These are phyloP conservation scores for Myriosclerotinia duriaeana DNA, from an alignment of 2,329 filamentous ascomycete species.

Conservation along the genomic window DNA sequence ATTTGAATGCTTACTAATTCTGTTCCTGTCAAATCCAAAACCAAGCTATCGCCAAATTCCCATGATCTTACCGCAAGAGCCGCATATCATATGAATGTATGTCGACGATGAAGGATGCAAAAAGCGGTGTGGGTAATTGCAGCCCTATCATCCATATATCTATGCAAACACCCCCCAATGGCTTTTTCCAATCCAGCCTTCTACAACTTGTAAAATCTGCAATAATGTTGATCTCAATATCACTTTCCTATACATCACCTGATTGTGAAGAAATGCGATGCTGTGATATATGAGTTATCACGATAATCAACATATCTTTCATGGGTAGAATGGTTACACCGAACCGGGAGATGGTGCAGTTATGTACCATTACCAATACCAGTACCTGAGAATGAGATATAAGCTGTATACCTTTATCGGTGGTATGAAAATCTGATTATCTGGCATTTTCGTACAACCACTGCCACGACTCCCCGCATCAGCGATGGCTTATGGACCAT, in stretches of 20 bases:
- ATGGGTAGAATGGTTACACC: constrained; percentile 25
- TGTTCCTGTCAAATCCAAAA: neutral
- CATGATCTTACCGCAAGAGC: neutral
- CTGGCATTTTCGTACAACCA: constrained; percentile 20
- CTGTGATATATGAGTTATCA: constrained; percentile 31
- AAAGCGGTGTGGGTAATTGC: constrained; percentile 34
- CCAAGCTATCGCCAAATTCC: neutral
- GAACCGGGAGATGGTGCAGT: constrained; percentile 21
- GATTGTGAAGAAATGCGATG: constrained; percentile 29
- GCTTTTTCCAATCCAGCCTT: constrained; percentile 28
- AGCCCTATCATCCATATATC: constrained; percentile 3
- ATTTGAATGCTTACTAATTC: neutral
- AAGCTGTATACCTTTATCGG: neutral
- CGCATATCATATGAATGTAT: neutral
- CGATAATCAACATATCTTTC: constrained; percentile 22
- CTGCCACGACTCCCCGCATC: constrained; percentile 18
- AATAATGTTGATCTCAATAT: neutral
- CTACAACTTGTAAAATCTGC: neutral
- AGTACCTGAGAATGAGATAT: constrained; percentile 1
- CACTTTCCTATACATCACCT: constrained; percentile 28
- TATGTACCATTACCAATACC: neutral
- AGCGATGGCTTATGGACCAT: neutral
- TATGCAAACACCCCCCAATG: constrained; percentile 18
- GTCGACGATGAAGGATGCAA: constrained; percentile 24
- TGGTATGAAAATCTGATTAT: constrained; percentile 14